Base-by-base conservation (phyloP, 2,329 filamentous ascomycete species). In the Sordariomycetes sp. region DNA sequence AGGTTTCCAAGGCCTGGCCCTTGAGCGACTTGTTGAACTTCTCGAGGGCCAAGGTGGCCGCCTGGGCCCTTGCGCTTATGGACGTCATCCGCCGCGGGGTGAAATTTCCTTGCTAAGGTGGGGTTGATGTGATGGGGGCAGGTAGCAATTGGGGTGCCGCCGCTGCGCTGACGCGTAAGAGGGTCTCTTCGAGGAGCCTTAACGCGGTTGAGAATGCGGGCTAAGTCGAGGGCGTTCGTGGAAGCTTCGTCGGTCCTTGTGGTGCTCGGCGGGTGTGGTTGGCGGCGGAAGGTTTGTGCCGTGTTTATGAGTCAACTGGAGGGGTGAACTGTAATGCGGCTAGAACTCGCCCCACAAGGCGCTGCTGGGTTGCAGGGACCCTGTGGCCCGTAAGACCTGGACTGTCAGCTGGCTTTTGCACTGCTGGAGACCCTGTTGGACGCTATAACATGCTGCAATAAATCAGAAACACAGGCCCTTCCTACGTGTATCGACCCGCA, bases 11-110 rank as follows among this genome's bases (percentile, higher is more conserved):
- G 34, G 86, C 79, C 58, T 84, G 86, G 40, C 81, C 80, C 69
- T 90, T 93, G 62, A 96, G 79, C 14, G 87, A 87, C 68, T 88
- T 89, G 63, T 95, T 80, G 66, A 90, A 94, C 54, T 86, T 87
- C 53, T 86, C 82, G 62, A 97, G 76, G 64, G 86, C 87, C 2
- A 50, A 12, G n/a, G 46, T 12, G 51, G 90, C 90, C 71, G 89
- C 85, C 61, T 69, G 69, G 48, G 46, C 37, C n/a, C 14, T n/a
- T 11, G 48, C 34, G 48, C n/a, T 40, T n/a, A 57, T 40, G 48
- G 55, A 57, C 24, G 55, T 51, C 55, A 57, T 57, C 46, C 55
- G 51, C 22, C n/a, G 46, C 16, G 50, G 25, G 24, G 51, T 53
- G 51, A 34, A 53, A 32, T 50, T 50, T 50, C 16, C 51, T 32